Base-by-base conservation (phyloP, 345 rosid genomes). In the Salix caprea region DNA sequence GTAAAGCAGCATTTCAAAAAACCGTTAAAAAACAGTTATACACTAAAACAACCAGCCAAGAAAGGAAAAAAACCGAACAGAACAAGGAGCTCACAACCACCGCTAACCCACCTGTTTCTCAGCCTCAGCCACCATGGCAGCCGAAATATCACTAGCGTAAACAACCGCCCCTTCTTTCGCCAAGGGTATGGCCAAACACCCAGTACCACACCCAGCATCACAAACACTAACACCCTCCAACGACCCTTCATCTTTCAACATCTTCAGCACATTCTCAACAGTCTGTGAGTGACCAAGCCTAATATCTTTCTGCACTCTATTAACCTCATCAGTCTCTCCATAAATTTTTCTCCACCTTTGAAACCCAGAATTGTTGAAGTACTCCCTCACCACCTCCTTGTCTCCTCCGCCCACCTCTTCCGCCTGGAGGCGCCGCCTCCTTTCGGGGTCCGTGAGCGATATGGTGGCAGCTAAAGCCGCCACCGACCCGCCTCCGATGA, bases 341-440 rank as follows among this genome's bases (percentile, higher is more conserved):
- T 96, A 91, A n/a, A 93, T 96, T 87, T 91, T 93, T 89, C 82
- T 87, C 98, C 99, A 91, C 77, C 99, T 83, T 86, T 93, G 92
- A 81, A 95, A 93, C 2, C 99, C 97, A 0, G 94, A 81, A 77
- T 88, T 91, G 74, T 93, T 93, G 87, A 91, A 93, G 83, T 93
- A 96, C 82, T 96, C 97, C 75, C 83, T 89, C 80, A 91, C 99
- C 3, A 93, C 99, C 66, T 96, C 98, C 86, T 91, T 93, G 75
- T 93, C 98, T 7, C 89, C 93, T 19, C 98, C 98, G 0, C 98
- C 96, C 19, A 93, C 98, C 73, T 95, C 97, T 82, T 89, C 97
- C 40, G 99, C 97, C 88, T 96, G 98, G 67, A 88, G 77, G 68
- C 73, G 77, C 78, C 99, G 87, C 61, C 99, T 86, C 30, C 91